Conservation (phyloP, 2,329 filamentous ascomycete genomes). For the Pestalotiopsis fici region DNA sequence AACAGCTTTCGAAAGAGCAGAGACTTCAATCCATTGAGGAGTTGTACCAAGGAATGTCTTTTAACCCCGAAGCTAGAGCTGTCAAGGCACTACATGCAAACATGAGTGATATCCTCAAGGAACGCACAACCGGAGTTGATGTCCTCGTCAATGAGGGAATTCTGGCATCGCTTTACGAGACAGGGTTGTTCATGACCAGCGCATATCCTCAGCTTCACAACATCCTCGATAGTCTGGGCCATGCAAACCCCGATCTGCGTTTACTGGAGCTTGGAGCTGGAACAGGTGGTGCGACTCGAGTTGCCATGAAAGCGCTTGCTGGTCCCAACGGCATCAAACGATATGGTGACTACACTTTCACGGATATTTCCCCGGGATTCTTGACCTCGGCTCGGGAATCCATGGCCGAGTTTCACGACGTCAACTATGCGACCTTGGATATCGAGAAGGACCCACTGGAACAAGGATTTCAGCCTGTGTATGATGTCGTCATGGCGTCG, state of each 20-base stretch:
- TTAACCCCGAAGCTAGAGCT: neutral
- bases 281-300: slow-evolving; percentile 9
- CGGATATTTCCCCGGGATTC: slow-evolving; percentile 15
- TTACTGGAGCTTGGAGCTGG: slow-evolving; percentile 12
- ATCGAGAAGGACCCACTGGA: neutral
- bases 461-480: neutral
- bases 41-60: too few relatives aligned
- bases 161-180: slow-evolving; percentile 17
- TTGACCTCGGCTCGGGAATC: slow-evolving; percentile 8
- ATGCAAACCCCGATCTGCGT: slow-evolving; percentile 10
- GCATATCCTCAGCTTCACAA: neutral
- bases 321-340: slow-evolving; percentile 7
- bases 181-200: slow-evolving; percentile 14
- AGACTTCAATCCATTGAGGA: too few relatives aligned
- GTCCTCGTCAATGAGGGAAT: slow-evolving; percentile 17
- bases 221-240: slow-evolving; percentile 10
- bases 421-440: slow-evolving; percentile 9
- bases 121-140: slow-evolving; percentile 14
- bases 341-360: slow-evolving; percentile 16
- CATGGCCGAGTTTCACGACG: slow-evolving; percentile 10
- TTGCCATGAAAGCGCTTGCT: slow-evolving; percentile 4
- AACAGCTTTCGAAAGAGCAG: too few relatives aligned
- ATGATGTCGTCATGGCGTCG: neutral
- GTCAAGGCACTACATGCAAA: slow-evolving; percentile 11
- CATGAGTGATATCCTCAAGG: slow-evolving; percentile 19